These are phyloP conservation scores for Scedosporium dehoogii DNA, from an alignment of 2,329 filamentous ascomycete genomes.

Conservation along the genomic window DNA sequence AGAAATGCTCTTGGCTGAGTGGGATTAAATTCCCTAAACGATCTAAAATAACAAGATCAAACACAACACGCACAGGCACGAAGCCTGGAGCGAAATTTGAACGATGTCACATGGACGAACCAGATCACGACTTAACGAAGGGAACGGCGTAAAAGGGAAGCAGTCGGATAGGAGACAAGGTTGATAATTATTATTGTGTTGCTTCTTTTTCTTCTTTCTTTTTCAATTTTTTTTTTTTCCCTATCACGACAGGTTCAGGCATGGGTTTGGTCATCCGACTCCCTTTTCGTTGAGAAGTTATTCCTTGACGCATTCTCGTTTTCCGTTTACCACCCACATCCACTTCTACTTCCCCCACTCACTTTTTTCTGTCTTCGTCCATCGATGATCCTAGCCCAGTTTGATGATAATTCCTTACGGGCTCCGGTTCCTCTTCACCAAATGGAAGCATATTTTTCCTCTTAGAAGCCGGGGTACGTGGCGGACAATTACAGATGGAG, in stretches of 20 bases:
- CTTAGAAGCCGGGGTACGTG: not conserved
- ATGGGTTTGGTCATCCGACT: not conserved
- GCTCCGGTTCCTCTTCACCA: too few species aligned
- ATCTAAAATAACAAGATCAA: not conserved
- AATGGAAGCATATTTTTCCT: too few species aligned
- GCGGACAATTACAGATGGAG: not conserved
- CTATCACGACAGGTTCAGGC: not conserved
- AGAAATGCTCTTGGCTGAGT: not conserved
- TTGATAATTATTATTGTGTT: not conserved
- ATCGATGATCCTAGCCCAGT: not conserved
- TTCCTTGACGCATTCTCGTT: not conserved
- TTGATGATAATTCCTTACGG: too few species aligned
- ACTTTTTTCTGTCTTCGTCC: not conserved
- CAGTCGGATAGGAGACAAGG: not conserved
- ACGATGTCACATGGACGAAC: not conserved
- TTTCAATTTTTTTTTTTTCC: too few species aligned
- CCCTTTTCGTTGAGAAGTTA: not conserved
- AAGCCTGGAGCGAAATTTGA: not conserved
- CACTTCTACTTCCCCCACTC: not conserved
- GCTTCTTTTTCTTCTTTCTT: not conserved
- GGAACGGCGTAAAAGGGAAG: not conserved
- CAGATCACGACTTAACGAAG: not conserved
- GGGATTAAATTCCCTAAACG: not conserved
- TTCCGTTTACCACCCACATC: not conserved
- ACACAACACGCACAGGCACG: not conserved